Conservation (phyloP, 192 early-diverging fungal species). For the Mortierella hygrophila region DNA sequence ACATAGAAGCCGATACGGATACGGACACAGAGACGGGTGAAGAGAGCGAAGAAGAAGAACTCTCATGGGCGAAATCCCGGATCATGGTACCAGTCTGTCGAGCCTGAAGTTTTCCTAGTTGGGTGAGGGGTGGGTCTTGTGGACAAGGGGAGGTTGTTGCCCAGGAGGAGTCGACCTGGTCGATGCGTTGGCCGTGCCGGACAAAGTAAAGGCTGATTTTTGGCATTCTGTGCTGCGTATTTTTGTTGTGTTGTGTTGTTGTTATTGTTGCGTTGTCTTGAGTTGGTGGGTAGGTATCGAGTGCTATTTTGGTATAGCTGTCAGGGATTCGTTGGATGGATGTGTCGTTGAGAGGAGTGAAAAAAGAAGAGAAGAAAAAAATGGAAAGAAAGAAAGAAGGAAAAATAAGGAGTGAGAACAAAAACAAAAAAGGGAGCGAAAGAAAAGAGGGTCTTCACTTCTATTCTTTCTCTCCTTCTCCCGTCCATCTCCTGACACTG, state of each 20-base stretch:
- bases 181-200: slow-evolving; percentile 56
- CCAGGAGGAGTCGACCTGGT: slow-evolving; percentile 52
- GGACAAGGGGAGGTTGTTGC: slow-evolving; percentile 47
- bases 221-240: slow-evolving; percentile 7
- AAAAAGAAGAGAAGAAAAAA: background rate
- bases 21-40: background rate
- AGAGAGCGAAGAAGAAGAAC: background rate
- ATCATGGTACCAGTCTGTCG: slow-evolving; percentile 47
- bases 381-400: background rate
- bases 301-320: background rate
- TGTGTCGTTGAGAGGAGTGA: background rate
- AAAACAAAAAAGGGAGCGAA: background rate
- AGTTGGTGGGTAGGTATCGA: background rate
- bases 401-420: background rate
- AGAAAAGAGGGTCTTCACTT: background rate
- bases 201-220: slow-evolving; percentile 53
- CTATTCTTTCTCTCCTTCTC: background rate
- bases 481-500: background rate
- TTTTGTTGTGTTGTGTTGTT: background rate
- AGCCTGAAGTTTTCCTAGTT: slow-evolving; percentile 44
- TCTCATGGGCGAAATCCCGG: slow-evolving; percentile 37
- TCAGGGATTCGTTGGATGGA: no score
- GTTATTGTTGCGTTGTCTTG: background rate
- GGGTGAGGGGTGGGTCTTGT: slow-evolving; percentile 55
- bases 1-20: no score